Conservation (phyloP, 495 filamentous ascomycete species). For the Aspergillus nidulans region DNA sequence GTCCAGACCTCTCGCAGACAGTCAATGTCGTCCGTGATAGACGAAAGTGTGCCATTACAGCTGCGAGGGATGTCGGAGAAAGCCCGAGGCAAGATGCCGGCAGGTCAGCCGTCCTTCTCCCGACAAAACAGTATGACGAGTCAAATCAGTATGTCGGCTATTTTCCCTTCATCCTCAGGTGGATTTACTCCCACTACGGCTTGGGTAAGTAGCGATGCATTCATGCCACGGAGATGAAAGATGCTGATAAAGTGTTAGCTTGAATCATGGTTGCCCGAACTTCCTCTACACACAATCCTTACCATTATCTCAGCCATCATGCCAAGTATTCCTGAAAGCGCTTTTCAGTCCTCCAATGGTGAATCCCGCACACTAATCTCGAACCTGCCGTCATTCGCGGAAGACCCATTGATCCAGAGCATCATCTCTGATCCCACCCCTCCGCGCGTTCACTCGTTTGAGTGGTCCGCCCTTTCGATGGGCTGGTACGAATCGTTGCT, state of each 20-base stretch:
- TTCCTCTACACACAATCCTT: constrained; percentile 87
- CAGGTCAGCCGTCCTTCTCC: constrained; percentile 75
- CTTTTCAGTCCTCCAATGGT: constrained; percentile 23
- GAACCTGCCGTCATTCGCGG: constrained; percentile 54
- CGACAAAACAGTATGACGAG: constrained; percentile 89
- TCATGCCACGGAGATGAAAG: background rate
- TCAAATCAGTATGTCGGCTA: constrained; percentile 60
- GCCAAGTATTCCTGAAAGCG: constrained; percentile 42
- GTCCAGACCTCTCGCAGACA: constrained; percentile 64
- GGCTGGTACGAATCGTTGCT: constrained; percentile 96
- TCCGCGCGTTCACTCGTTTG: constrained; percentile 80
- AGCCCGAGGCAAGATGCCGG: constrained; percentile 94
- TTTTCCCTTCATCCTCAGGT: constrained; percentile 46
- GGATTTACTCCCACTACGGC: constrained; percentile 72
- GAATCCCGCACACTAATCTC: constrained; percentile 36
- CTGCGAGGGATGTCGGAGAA: constrained; percentile 98
- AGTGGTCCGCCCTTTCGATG: constrained; percentile 87
- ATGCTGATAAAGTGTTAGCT: constrained; percentile 54
- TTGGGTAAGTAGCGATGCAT: constrained; percentile 51
- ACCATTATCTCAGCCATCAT: constrained; percentile 62
- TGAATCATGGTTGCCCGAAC: constrained; percentile 86
- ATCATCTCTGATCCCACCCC: constrained; percentile 67
- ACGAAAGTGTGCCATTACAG: constrained; percentile 82
- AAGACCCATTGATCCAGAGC: constrained; percentile 59
- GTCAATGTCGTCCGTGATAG: constrained; percentile 66